A percentile compares a stretch with the other conserved stretches of the same genome.
These are phyloP conservation scores for Beauveria caledonica DNA, from an alignment of 2,329 filamentous ascomycete genomes.

Conservation along the genomic window DNA sequence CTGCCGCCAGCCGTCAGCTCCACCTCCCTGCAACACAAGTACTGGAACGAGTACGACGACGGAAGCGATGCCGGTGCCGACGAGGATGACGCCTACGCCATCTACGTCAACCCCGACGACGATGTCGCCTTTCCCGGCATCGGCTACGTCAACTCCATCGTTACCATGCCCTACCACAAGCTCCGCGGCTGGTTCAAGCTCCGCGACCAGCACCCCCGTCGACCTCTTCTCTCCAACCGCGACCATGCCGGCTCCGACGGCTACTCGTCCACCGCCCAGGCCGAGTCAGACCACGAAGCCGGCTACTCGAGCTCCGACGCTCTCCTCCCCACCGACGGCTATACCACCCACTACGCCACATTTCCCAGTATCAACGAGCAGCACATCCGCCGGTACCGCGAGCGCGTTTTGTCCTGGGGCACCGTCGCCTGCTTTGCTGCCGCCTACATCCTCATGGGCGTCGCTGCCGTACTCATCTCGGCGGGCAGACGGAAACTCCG, in stretches of 20 bases:
- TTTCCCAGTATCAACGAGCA: slow-evolving; percentile 46
- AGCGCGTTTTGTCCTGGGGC: slow-evolving; percentile 46
- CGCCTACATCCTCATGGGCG: slow-evolving; percentile 53
- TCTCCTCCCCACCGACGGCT: slow-evolving; percentile 37
- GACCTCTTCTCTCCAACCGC: slow-evolving; percentile 20
- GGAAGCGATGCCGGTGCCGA: slow-evolving; percentile 59
- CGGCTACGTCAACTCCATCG: slow-evolving; percentile 46
- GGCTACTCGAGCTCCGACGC: slow-evolving; percentile 47
- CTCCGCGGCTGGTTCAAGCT: slow-evolving; percentile 42
- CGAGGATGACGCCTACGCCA: slow-evolving; percentile 51
- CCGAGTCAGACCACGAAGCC: slow-evolving; percentile 37
- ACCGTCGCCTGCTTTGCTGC: slow-evolving; percentile 48
- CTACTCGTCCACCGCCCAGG: slow-evolving; percentile 23
- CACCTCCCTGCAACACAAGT: slow-evolving; percentile 33
- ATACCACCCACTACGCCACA: slow-evolving; percentile 45
- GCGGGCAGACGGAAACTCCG: slow-evolving; percentile 61
- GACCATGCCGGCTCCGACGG: slow-evolving; percentile 20
- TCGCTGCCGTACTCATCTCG: slow-evolving; percentile 56
- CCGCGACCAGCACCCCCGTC: slow-evolving; percentile 19
- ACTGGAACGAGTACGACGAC: slow-evolving; percentile 86
- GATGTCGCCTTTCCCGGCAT: slow-evolving; percentile 54
- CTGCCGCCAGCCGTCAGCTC: slow-evolving; percentile 23
- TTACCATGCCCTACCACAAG: slow-evolving; percentile 41
- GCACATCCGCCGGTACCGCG: slow-evolving; percentile 40
- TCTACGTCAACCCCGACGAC: slow-evolving; percentile 66